Percentiles rank a stretch among this genome's conserved stretches.
Conservation (phyloP, 2,329 filamentous ascomycete genomes). For the Furcasterigmium sp. region DNA sequence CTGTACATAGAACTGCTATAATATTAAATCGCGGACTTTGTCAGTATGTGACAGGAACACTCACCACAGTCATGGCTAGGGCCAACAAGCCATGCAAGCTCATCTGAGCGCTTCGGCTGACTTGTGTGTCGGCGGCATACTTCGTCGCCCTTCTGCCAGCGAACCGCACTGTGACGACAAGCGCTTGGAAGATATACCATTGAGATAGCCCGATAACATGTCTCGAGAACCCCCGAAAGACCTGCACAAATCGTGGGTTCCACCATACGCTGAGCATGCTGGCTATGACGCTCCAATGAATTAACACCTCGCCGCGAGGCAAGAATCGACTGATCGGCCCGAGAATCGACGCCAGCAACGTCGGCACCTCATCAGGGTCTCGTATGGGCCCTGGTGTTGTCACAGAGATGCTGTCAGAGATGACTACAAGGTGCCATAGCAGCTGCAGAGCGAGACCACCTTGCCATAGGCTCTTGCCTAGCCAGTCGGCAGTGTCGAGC, state of each 20-base stretch:
- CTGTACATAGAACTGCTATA: slow-evolving; percentile 35
- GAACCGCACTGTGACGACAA: slow-evolving; percentile 52
- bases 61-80: slow-evolving; percentile 47
- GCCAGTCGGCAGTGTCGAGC: slow-evolving; percentile 35
- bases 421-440: slow-evolving; percentile 41
- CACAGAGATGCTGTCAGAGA: slow-evolving; percentile 10
- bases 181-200: slow-evolving; percentile 62
- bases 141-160: slow-evolving; percentile 38
- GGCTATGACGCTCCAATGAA: slow-evolving; percentile 41
- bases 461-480: slow-evolving; percentile 43
- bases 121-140: slow-evolving; percentile 29
- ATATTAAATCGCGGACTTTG: not conserved
- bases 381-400: slow-evolving; percentile 6
- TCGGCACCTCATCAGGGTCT: slow-evolving; percentile 8
- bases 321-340: slow-evolving; percentile 17
- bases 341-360: slow-evolving; percentile 1
- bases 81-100: slow-evolving; percentile 52
- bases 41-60: slow-evolving; percentile 15
- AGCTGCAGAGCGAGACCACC: slow-evolving; percentile 39
- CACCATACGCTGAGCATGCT: slow-evolving; percentile 56
- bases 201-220: slow-evolving; percentile 55
- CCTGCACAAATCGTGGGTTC: slow-evolving; percentile 62
- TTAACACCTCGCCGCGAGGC: slow-evolving; percentile 33
- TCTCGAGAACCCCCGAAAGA: slow-evolving; percentile 52
- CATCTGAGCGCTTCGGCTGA: slow-evolving; percentile 34